Conservation (phyloP, 2,329 filamentous ascomycete genomes). For the Zalaria obscura region DNA sequence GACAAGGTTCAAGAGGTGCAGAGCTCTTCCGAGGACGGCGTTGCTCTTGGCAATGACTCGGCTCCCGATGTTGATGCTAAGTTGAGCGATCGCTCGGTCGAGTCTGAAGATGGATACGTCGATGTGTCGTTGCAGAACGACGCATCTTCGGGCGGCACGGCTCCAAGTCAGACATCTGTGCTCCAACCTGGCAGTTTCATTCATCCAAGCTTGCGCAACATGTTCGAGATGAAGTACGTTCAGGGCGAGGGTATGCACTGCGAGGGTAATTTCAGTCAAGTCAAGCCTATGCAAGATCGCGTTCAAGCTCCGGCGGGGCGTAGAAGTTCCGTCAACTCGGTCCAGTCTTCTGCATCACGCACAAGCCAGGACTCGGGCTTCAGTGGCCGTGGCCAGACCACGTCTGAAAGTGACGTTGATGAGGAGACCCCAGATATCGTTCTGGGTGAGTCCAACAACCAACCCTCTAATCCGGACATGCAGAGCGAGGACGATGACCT, state of each 20-base stretch:
- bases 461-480: constrained; percentile 3
- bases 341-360: constrained; percentile 12
- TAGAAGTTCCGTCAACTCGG: constrained; percentile 8
- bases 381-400: constrained; percentile 3
- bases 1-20: not conserved
- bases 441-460: constrained; percentile 8
- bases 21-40: constrained; percentile 29
- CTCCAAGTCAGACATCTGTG: constrained; percentile 23
- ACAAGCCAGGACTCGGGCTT: constrained; percentile 6
- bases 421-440: constrained; percentile 12
- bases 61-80: constrained; percentile 27
- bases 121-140: constrained; percentile 71
- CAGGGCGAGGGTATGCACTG: constrained; percentile 43
- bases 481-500: constrained; percentile 6
- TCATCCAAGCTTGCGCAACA: constrained; percentile 46
- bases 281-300: constrained; percentile 13
- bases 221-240: constrained; percentile 68
- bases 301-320: constrained; percentile 13
- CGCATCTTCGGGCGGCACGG: not conserved
- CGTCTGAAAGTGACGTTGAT: constrained; percentile 11
- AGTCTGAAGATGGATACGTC: constrained; percentile 81
- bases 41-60: constrained; percentile 22
- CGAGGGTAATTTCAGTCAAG: constrained; percentile 25
- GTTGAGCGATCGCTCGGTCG: constrained; percentile 63
- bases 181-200: constrained; percentile 44